Evolutionary conservation across 768 basidiomycete genomes (phyloP).

Genomic region (Naganishia vishniacii): DNA sequence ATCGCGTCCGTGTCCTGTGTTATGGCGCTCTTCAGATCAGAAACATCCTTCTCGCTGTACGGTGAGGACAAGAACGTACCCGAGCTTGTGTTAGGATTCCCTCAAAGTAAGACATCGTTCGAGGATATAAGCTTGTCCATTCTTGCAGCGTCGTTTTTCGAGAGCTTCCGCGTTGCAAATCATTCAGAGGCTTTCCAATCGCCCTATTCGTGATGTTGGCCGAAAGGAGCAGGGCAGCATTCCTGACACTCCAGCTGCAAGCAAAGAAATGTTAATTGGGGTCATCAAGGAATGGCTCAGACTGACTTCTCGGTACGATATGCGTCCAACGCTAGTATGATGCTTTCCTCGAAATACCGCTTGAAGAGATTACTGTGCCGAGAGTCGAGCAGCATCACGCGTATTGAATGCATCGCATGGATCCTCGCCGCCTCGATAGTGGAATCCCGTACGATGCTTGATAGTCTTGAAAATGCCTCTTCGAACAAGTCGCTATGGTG

Average conservation of each 20-base stretch:
- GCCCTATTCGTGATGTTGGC: slow-evolving; percentile 38
- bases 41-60: background rate
- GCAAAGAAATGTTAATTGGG: background rate
- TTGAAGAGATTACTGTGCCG: slow-evolving; percentile 36
- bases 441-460: slow-evolving; percentile 33
- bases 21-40: background rate
- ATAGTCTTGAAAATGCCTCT: slow-evolving; percentile 32
- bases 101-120: slow-evolving; percentile 33
- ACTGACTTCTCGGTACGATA: slow-evolving; percentile 44
- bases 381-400: slow-evolving; percentile 43
- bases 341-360: slow-evolving; percentile 38
- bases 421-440: slow-evolving; percentile 39
- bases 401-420: slow-evolving; percentile 46
- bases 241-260: slow-evolving; percentile 46
- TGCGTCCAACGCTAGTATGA: slow-evolving; percentile 38
- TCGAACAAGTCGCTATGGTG: slow-evolving; percentile 33
- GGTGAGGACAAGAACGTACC: background rate
- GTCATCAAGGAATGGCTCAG: background rate
- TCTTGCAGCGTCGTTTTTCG: slow-evolving; percentile 34
- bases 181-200: slow-evolving; percentile 34
- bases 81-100: slow-evolving; percentile 1
- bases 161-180: slow-evolving; percentile 29
- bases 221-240: slow-evolving; percentile 46
- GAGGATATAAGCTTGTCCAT: slow-evolving; percentile 39
- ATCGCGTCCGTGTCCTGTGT: background rate